Evolutionary conservation across 352 stramenopile genomes (phyloP), one percentile per base, ranked within the genome.

Genomic region (Phytophthora citricola): DNA sequence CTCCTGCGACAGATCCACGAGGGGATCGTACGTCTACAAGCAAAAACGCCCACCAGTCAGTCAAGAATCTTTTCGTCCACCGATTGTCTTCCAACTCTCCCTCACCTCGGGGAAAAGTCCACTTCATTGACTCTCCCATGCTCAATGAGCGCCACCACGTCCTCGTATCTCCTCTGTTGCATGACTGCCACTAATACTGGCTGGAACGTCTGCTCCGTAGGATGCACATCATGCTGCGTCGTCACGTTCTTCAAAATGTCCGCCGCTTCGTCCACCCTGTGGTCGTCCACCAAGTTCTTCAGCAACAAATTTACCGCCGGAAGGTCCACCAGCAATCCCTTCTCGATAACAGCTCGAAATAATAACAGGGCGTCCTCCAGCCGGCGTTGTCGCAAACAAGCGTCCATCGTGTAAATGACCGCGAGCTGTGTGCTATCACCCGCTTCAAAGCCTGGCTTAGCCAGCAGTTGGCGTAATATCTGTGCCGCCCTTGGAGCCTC

Each of bases 381-480:
- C 56, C 87, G 71, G 3, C 75, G 45, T 41, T 83, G 66, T 5
- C 74, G 64, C 26, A 90, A 51, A 73, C 84, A 92, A 24, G 72
- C 78, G 47, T 90, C 80, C n/a, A 86, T 54, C 15, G 89, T 76
- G 67, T 85, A 90, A 53, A 92, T 91, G 24, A 68, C 78, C 40
- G 84, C 84, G 34, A 92, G 54, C 43, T 86, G 84, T 50, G 81
- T 92, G 14, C 72, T 69, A 45, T 92, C 84, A 56, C 89, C 81
- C n/a, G 67, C 50, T n/a, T 72, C 14, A n/a, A 90, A 80, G 15
- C 58, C 27, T 15, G 79, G 67, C 7, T 40, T 34, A 5, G 10
- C 26, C 27, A 71, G 11, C 7, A 78, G 15, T 1, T 68, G 61
- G 17, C 69, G 58, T 39, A 86, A 50, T 36, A 92, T 78, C 50